A percentile compares a stretch with the other conserved stretches of the same genome.
Evolutionary conservation across 2,329 filamentous ascomycete species (phyloP).

Genomic region (Xylaria sp.): DNA sequence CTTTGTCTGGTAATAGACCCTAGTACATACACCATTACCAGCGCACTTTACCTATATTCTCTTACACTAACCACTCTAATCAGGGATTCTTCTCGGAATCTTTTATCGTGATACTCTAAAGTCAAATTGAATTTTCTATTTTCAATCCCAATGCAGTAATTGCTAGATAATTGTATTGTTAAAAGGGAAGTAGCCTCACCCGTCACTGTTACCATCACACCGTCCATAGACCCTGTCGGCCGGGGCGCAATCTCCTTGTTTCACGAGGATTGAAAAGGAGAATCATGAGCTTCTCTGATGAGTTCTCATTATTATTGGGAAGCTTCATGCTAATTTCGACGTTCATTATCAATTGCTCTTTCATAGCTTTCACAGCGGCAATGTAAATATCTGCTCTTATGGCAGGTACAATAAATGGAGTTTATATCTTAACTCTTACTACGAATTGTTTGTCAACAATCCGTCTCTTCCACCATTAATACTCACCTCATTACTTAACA

Average conservation of each 20-base stretch:
- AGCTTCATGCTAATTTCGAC: background rate
- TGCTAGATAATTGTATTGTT: background rate
- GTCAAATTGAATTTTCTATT: background rate
- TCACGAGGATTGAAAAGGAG: background rate
- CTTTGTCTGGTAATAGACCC: background rate
- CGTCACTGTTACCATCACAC: background rate
- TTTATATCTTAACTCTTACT: no score
- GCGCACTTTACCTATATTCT: background rate
- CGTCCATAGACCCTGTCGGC: background rate
- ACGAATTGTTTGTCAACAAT: no score
- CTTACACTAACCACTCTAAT: background rate
- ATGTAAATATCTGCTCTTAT: no score
- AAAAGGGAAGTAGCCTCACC: background rate
- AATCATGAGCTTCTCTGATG: background rate
- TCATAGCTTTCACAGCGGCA: no score
- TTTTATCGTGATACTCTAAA: background rate
- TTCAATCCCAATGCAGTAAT: background rate
- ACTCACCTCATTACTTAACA: no score
- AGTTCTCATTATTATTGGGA: background rate
- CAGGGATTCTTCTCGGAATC: no score
- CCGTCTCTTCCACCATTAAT: no score
- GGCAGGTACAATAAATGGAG: no score
- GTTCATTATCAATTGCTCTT: background rate
- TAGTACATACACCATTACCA: background rate
- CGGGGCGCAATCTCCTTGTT: background rate